These are phyloP conservation scores for Termitomyces sp. DNA, from an alignment of 768 basidiomycete genomes.

Conservation along the genomic window DNA sequence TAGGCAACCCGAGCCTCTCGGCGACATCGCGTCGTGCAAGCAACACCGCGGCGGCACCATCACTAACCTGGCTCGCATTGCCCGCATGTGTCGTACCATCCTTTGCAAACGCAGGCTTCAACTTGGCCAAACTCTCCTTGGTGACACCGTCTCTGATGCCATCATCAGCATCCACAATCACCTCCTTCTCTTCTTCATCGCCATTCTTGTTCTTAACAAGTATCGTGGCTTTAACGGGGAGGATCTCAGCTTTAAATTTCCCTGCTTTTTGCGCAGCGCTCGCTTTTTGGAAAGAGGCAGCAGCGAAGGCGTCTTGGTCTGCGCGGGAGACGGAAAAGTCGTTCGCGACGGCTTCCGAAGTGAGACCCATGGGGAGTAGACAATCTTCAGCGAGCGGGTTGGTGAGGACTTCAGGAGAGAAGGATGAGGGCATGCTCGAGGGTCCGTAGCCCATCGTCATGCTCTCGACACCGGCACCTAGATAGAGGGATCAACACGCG, in stretches of 20 bases:
- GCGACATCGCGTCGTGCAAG: neutral
- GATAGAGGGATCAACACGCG: neutral
- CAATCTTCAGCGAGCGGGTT: conserved; percentile 76
- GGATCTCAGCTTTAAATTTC: conserved; percentile 74
- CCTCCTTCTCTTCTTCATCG: conserved; percentile 58
- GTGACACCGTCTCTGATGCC: conserved; percentile 87
- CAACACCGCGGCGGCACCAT: neutral
- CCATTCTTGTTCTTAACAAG: conserved; percentile 50
- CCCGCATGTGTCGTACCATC: conserved; percentile 47
- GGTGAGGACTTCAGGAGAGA: conserved; percentile 59
- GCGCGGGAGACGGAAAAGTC: conserved; percentile 71
- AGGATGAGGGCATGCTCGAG: conserved; percentile 41
- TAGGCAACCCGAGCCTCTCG: neutral
- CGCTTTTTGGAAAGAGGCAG: conserved; percentile 80
- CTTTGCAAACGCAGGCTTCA: conserved; percentile 79
- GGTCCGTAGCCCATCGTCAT: conserved; percentile 80
- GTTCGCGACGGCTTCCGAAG: conserved; percentile 85
- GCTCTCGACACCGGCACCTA: conserved; percentile 83
- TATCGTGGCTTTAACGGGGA: conserved; percentile 64
- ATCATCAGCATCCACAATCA: conserved; percentile 77
- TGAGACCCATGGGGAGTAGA: conserved; percentile 61
- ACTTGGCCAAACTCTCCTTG: conserved; percentile 65
- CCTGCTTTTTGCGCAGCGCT: conserved; percentile 75
- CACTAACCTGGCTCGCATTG: neutral
- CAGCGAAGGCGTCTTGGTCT: conserved; percentile 79